phyloP scores from a whole-genome alignment of 139 green algal genomes.

The Zygnema cylindricum region DNA sequence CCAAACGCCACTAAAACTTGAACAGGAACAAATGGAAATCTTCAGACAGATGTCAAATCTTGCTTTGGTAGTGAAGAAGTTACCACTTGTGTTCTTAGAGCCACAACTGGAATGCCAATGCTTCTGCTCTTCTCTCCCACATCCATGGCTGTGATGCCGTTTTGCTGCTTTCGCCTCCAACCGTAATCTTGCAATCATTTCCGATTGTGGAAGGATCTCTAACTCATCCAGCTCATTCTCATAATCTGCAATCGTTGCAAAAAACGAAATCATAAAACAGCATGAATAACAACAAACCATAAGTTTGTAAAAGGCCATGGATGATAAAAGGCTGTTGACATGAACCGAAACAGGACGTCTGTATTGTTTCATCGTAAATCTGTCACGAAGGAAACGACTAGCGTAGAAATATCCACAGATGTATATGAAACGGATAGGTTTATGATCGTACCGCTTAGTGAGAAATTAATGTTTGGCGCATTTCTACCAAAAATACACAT shows the following conservation, averaged over 20 bases:
- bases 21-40: background rate
- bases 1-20: background rate
- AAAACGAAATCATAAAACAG: background rate
- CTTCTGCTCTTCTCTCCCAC: background rate
- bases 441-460: background rate
- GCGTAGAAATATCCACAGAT: no score
- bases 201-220: background rate
- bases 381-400: no score
- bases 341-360: no score
- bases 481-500: background rate
- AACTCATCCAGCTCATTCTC: background rate
- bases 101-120: no score
- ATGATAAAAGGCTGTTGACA: no score
- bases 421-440: no score
- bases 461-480: background rate
- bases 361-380: no score
- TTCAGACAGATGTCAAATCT: background rate
- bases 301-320: no score
- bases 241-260: background rate
- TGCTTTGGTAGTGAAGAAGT: background rate
- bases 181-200: background rate
- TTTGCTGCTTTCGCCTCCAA: background rate
- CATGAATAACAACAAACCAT: no score
- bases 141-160: background rate
- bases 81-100: no score